These are phyloP conservation scores for Moricandia arvensis DNA, from an alignment of 345 rosid species.

Conservation along the genomic window DNA sequence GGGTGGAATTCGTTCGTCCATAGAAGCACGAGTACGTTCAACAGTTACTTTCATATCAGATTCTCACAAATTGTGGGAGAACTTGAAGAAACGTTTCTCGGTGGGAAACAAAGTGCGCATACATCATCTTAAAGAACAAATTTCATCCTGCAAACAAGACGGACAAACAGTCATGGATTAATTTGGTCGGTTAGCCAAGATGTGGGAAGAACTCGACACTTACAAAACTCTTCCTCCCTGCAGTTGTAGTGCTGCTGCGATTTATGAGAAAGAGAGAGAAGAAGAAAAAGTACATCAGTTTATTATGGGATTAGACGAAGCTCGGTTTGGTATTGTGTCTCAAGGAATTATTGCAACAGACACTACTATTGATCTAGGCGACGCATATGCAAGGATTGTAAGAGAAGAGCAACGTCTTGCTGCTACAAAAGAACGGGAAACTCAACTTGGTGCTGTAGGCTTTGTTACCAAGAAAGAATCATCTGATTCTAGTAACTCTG, in stretches of 20 bases:
- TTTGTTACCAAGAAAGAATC: neutral
- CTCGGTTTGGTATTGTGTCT: neutral
- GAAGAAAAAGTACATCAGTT: neutral
- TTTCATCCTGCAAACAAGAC: neutral
- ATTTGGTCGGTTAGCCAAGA: neutral
- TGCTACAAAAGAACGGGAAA: neutral
- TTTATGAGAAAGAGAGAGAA: neutral
- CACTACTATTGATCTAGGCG: neutral
- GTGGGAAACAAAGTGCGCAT: neutral
- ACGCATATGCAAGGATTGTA: neutral
- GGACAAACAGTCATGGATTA: neutral
- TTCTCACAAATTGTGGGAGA: neutral
- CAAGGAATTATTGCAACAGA: neutral
- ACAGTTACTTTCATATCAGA: neutral
- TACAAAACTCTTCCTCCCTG: neutral
- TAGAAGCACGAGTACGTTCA: neutral
- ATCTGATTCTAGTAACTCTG: neutral
- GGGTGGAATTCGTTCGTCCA: neutral
- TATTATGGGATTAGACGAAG: neutral
- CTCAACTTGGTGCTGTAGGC: neutral
- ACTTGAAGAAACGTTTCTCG: neutral
- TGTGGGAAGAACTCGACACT: neutral
- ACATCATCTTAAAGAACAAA: neutral
- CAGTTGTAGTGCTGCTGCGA: neutral
- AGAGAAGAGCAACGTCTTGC: neutral